These are phyloP conservation scores for Poa pratensis DNA, from an alignment of 176 grass and related monocot species.

Conservation along the genomic window DNA sequence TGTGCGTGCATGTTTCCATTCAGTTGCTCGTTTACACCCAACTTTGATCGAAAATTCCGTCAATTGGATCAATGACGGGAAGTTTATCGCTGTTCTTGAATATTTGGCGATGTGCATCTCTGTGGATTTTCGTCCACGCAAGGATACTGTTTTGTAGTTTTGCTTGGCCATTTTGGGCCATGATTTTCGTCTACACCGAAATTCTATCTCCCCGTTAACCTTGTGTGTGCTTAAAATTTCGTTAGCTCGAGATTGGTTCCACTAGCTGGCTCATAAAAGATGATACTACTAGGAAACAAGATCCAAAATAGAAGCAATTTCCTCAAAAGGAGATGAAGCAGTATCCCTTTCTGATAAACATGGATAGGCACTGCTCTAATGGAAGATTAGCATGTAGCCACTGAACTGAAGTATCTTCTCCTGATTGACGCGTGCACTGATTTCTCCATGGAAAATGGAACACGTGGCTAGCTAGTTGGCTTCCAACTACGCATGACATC, in stretches of 20 bases:
- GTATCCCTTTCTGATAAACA: not conserved
- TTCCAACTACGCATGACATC: not conserved
- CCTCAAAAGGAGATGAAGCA: not conserved
- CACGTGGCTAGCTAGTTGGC: not conserved
- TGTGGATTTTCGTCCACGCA: not conserved
- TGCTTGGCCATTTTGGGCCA: not conserved
- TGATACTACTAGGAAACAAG: not conserved
- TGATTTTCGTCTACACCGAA: too few species aligned
- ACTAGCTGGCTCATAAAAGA: too few species aligned
- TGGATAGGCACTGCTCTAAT: not conserved
- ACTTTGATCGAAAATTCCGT: not conserved
- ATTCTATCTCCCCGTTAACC: too few species aligned
- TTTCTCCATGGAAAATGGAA: not conserved
- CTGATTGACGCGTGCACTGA: not conserved
- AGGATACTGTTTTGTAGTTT: not conserved
- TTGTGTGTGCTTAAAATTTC: too few species aligned
- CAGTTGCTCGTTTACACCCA: not conserved
- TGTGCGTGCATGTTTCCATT: not conserved
- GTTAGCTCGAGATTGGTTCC: too few species aligned
- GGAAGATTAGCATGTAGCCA: not conserved
- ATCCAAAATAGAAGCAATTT: not conserved
- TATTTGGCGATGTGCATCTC: not conserved
- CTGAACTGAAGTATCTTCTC: not conserved
- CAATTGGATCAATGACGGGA: not conserved
- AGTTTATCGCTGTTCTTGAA: not conserved